Base-by-base conservation (phyloP, 2,329 filamentous ascomycete species). In the Elsinoe fawcettii region DNA sequence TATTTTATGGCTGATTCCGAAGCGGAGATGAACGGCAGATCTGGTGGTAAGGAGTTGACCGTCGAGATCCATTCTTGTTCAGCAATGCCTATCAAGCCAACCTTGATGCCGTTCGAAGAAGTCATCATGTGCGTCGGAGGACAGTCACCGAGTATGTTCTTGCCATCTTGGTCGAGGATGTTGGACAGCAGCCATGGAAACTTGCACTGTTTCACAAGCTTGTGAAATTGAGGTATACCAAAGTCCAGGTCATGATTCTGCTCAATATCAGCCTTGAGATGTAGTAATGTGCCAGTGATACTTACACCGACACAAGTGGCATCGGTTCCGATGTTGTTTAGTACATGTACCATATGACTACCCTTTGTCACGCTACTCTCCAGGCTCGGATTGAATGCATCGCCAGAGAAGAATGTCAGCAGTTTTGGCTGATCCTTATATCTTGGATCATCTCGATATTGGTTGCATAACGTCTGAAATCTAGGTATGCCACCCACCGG, bases 221-320 rank as follows among this genome's bases (percentile, higher is more conserved):
- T 78, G 57, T 82, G 77, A 68, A 91, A 91, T 69, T 95, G 90
- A 57, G 80, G 78, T 39, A 95, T 86, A 11, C 90, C 91, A 71
- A 96, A 96, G 73, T 96, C 91, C 56, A 96, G 82, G 68, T 96
- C 91, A 70, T 96, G 90, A 68, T 96, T 96, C 80, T 90, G 61
- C 23, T 43, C 32, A 51, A 25, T 41, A 6, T 27, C 25, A 51
- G n/a, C 39, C 27, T 7, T 34, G 16, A 34, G 5, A 32, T 5
- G 30, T 16, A 27, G 46, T 11, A 14, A 37, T 37, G 5, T n/a
- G 2, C 8, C 4, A 37, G 8, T 25, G 7, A 25, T 3, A 78
- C 83, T 67, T 76, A 90, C 86, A 59, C 90, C 90, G 51, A 95
- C 78, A 68, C 88, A 91, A n/a, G 90, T 86, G 43, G 85, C 87